Conservation (phyloP, 2,329 filamentous ascomycete species). For the Chrysoporthe austroafricana region DNA sequence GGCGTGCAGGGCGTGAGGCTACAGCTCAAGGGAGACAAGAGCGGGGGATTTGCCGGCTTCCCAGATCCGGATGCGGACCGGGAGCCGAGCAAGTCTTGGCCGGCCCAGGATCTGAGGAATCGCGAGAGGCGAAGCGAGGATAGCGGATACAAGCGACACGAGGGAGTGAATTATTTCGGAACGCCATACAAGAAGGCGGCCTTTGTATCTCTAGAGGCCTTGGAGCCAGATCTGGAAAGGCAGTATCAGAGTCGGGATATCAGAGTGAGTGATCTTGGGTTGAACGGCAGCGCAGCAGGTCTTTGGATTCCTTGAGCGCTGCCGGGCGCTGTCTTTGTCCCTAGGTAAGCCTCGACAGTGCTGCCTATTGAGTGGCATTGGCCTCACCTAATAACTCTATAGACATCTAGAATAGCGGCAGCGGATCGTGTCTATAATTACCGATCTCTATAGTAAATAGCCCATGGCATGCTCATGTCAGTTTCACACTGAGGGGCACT, state of each 20-base stretch:
- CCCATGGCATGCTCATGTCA: too few relatives aligned
- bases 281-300: conserved; percentile 31
- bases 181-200: conserved; percentile 29
- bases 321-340: too few relatives aligned
- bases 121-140: conserved; percentile 8
- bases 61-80: conserved; percentile 5
- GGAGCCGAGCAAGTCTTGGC: conserved; percentile 13
- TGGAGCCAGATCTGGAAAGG: conserved; percentile 26
- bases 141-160: conserved; percentile 20
- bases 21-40: conserved; percentile 28
- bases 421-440: background rate
- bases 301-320: conserved; percentile 22
- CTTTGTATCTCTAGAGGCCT: conserved; percentile 17
- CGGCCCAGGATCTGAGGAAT: conserved; percentile 18
- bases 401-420: background rate
- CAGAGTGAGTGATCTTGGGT: conserved; percentile 29
- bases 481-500: too few relatives aligned
- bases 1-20: conserved; percentile 34
- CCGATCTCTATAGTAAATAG: background rate
- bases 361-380: background rate
- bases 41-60: conserved; percentile 28
- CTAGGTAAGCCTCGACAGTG: background rate
- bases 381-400: background rate
- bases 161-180: conserved; percentile 31
- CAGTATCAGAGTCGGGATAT: conserved; percentile 26